Evolutionary conservation across 1,284 basidiomycete species (phyloP).

Genomic region (Macrocybe sp.): DNA sequence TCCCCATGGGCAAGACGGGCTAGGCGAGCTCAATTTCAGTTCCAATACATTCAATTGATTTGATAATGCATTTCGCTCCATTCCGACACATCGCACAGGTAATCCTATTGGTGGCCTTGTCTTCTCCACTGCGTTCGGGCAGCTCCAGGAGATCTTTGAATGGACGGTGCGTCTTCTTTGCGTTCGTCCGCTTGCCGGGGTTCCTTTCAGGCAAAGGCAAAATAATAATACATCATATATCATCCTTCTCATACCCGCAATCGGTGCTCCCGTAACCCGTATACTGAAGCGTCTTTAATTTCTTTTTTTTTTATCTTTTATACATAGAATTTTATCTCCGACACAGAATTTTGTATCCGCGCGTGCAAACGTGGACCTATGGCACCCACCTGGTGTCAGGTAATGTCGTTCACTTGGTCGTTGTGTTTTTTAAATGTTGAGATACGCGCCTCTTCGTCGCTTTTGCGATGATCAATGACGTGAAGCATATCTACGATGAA

Average conservation of each 20-base stretch:
- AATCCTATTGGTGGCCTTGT: constrained; percentile 69
- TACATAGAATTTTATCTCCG: constrained; percentile 51
- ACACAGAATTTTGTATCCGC: constrained; percentile 66
- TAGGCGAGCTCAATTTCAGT: constrained; percentile 30
- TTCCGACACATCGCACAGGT: constrained; percentile 24
- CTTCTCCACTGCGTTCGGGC: constrained; percentile 67
- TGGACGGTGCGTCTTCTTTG: constrained; percentile 49
- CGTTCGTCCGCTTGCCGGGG: too few species aligned
- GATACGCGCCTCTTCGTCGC: constrained; percentile 3
- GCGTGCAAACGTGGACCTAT: constrained; percentile 59
- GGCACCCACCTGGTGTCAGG: constrained; percentile 56
- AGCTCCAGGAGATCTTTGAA: constrained; percentile 52
- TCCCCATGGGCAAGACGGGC: constrained; percentile 55
- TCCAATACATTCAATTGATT: neutral
- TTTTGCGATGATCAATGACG: constrained; percentile 31
- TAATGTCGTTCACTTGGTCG: neutral
- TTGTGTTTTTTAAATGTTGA: too few species aligned
- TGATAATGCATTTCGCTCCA: neutral
- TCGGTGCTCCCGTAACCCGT: too few species aligned
- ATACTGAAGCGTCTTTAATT: neutral
- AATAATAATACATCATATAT: too few species aligned
- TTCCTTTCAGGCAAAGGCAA: too few species aligned
- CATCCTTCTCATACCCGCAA: too few species aligned
- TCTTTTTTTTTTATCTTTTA: constrained; percentile 3
- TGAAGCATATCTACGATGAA: constrained; percentile 53